Evolutionary conservation across 768 basidiomycete genomes (phyloP), one percentile per base, ranked within the genome.

Genomic region (Russula sp.): DNA sequence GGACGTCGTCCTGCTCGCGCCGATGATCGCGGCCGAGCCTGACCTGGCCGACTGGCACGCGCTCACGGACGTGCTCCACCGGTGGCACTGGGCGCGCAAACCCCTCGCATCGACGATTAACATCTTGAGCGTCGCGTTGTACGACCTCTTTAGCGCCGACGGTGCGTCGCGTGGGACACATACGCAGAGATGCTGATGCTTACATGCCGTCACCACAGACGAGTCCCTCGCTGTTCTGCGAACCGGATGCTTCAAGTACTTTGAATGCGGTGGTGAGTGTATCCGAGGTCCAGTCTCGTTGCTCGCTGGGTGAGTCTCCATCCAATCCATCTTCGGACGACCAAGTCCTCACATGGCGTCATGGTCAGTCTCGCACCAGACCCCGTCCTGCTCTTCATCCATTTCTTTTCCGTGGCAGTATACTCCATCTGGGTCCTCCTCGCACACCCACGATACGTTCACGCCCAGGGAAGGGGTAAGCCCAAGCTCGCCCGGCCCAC

Each of bases 211-310:
- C n/a, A n/a, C 48, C 55, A 7, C 62, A 91, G 89, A 81, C 59
- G 82, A 85, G 52, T 75, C 77, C 20, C 82, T 91, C 9, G 78
- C 74, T 20, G 81, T 87, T 0, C 80, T 93, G 37, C 79, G 86
- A 59, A 84, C 80, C 2, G 97, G 96, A 0, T 98, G 97, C 74
- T 97, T 99, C 82, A 93, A 92, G 71, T 99, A 98, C 75, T 97
- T 99, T 69, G 93, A 96, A 72, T 80, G 84, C 5, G 97, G 97
- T 14, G 97, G 97, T 1, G 85, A 92, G 68, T 91, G 91, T 68
- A 73, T 98, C 58, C 80, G 83, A 49, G 97, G 89, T 0, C 97
- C 97, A 1, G 94, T 98, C 9, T 88, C 87, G 9, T 81, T 99
- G 4, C 84, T 99, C 11, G 86, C 94, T 16, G 95, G 85, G 93